These are phyloP conservation scores for Groenewaldozyma sp. DNA, from an alignment of 1,139 yeast species.

Conservation along the genomic window DNA sequence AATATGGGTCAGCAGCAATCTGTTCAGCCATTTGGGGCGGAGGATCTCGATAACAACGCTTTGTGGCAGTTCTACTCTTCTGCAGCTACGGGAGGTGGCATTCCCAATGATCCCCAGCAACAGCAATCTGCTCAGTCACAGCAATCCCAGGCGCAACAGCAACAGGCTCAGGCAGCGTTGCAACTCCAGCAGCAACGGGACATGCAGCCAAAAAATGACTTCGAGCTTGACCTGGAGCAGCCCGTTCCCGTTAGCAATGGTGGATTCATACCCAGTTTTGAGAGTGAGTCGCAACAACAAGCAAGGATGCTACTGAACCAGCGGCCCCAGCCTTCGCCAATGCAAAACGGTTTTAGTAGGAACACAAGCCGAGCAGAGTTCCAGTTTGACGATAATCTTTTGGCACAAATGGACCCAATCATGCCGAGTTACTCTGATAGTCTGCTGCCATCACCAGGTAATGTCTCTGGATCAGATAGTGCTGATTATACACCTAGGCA, in stretches of 20 bases:
- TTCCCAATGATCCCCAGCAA: too few species aligned
- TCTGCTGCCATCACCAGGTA: slow-evolving; percentile 5
- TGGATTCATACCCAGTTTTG: background rate
- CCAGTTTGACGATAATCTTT: background rate
- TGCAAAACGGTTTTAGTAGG: background rate
- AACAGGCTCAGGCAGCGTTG: background rate
- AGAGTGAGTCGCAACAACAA: background rate
- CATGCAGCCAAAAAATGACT: too few species aligned
- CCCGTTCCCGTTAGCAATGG: background rate
- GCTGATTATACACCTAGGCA: slow-evolving; percentile 2
- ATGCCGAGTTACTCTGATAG: background rate
- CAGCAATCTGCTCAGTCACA: background rate
- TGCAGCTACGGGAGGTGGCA: too few species aligned
- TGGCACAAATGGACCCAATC: background rate
- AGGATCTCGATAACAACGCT: too few species aligned
- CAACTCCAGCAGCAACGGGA: background rate
- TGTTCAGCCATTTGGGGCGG: too few species aligned
- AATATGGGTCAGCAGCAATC: too few species aligned
- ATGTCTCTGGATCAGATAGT: slow-evolving; percentile 1
- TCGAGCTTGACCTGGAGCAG: too few species aligned
- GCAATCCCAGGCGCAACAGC: background rate
- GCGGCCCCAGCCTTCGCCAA: slow-evolving; percentile 10
- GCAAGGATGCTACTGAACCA: slow-evolving; percentile 4
- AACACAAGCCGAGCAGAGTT: background rate
- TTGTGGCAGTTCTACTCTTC: too few species aligned